Conservation (phyloP, 139 green algal genomes). For the Coelastrella sp. region DNA sequence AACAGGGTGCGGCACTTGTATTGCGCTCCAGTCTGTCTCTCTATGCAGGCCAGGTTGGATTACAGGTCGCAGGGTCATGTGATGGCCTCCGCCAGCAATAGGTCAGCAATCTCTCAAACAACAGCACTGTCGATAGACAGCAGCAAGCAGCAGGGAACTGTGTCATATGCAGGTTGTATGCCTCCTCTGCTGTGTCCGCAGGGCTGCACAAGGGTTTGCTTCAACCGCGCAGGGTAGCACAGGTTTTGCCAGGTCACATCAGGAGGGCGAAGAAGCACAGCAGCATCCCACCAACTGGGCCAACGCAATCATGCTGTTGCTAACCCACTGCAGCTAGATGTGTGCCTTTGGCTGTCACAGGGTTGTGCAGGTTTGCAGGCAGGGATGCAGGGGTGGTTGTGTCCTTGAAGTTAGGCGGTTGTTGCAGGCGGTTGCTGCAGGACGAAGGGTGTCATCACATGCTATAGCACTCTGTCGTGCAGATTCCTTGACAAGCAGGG, state of each 20-base stretch:
- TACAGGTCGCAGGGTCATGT: not conserved
- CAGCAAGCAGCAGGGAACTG: not conserved
- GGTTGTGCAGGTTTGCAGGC: not conserved
- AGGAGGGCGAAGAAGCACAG: too few relatives aligned
- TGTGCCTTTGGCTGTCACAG: not conserved
- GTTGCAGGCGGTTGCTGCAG: too few relatives aligned
- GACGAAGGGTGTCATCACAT: too few relatives aligned
- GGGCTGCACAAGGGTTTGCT: not conserved
- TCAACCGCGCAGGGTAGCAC: not conserved
- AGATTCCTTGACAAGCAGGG: too few relatives aligned
- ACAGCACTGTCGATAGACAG: not conserved
- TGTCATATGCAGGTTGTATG: slow-evolving; percentile 17
- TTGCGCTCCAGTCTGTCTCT: too few relatives aligned
- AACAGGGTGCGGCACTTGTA: not conserved
- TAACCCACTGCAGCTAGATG: not conserved
- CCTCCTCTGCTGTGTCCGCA: not conserved
- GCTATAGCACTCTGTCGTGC: too few relatives aligned
- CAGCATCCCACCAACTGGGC: not conserved
- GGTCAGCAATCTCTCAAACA: too few relatives aligned
- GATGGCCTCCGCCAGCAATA: not conserved
- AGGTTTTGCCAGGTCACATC: not conserved
- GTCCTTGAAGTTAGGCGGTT: too few relatives aligned
- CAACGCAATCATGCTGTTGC: not conserved
- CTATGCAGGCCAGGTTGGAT: not conserved
- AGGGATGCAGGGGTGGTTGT: not conserved